These are phyloP conservation scores for Dendrocalamus sinicus DNA, from an alignment of 176 grass and related monocot species.

Conservation along the genomic window DNA sequence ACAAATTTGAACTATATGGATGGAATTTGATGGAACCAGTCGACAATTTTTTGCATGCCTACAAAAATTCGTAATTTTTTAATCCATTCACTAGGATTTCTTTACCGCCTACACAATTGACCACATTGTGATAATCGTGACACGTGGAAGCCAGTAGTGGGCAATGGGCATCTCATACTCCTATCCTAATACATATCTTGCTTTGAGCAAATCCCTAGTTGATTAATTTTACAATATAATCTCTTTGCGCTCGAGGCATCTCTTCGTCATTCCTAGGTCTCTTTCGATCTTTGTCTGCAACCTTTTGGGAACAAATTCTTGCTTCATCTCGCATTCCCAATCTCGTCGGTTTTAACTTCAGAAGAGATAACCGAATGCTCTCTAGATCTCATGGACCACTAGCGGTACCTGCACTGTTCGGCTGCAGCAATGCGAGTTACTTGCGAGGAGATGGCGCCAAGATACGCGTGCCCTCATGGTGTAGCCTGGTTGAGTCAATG, in stretches of 20 bases:
- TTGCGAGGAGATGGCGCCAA: slow-evolving; percentile 29
- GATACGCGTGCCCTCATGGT: slow-evolving; percentile 4
- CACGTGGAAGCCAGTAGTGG: slow-evolving; percentile 21
- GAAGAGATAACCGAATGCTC: not conserved
- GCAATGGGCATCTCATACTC: slow-evolving; percentile 40
- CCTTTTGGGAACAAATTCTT: slow-evolving; percentile 1
- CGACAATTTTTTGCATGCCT: not conserved
- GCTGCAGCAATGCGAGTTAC: not conserved
- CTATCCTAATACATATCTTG: slow-evolving; percentile 24
- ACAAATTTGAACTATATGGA: not conserved
- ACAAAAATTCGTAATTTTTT: no score
- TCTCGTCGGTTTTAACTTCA: not conserved
- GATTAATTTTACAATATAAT: slow-evolving; percentile 2
- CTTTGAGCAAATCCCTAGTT: slow-evolving; percentile 2
- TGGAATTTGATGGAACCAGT: not conserved
- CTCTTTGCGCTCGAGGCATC: not conserved
- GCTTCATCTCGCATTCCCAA: not conserved
- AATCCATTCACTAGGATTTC: not conserved
- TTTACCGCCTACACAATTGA: not conserved
- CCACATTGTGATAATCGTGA: not conserved
- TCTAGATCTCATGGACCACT: slow-evolving; percentile 30
- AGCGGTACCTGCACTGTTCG: not conserved
- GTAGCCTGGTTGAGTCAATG: not conserved
- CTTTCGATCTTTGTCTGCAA: slow-evolving; percentile 5
- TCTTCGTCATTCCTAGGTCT: slow-evolving; percentile 16